Percentiles rank a stretch among this genome's conserved stretches.
These are phyloP conservation scores for Peronospora tabacina DNA, from an alignment of 352 stramenopile species.

Conservation along the genomic window DNA sequence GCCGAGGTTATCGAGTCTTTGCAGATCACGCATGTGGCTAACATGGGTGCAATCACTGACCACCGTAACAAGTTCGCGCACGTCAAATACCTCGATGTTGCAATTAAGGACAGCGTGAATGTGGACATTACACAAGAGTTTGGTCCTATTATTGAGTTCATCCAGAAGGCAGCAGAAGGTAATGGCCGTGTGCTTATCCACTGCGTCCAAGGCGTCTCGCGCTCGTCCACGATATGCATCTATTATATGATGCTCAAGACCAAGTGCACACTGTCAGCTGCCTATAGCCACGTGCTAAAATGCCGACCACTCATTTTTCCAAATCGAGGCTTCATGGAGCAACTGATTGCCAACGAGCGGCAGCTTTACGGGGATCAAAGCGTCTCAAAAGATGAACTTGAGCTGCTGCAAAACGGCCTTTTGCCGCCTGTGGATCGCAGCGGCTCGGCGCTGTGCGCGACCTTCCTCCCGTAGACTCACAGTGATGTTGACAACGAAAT, in stretches of 20 bases:
- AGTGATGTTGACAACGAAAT: conserved; percentile 10
- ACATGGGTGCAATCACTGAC: conserved; percentile 57
- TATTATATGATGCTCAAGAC: conserved; percentile 75
- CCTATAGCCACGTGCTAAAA: conserved; percentile 75
- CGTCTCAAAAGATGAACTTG: conserved; percentile 52
- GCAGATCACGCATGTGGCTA: conserved; percentile 66
- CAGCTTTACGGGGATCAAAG: conserved; percentile 63
- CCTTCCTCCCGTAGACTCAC: conserved; percentile 29
- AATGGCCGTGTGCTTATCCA: conserved; percentile 63
- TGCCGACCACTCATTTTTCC: conserved; percentile 71
- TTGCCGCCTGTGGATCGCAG: conserved; percentile 49
- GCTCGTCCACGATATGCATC: conserved; percentile 69
- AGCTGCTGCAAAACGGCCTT: conserved; percentile 59
- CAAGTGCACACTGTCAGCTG: conserved; percentile 60
- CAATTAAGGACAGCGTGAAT: conserved; percentile 48
- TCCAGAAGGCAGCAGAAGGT: conserved; percentile 30
- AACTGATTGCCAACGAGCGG: conserved; percentile 60
- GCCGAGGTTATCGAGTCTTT: conserved; percentile 40
- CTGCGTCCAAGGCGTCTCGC: conserved; percentile 75
- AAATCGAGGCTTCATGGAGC: conserved; percentile 72
- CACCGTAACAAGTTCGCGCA: conserved; percentile 44
- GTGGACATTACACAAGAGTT: conserved; percentile 57
- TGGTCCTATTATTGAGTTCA: conserved; percentile 43
- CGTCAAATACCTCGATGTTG: conserved; percentile 62
- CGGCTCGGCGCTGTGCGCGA: conserved; percentile 46